Conservation (phyloP, 2,329 filamentous ascomycete genomes). For the Colletotrichum paranaense region DNA sequence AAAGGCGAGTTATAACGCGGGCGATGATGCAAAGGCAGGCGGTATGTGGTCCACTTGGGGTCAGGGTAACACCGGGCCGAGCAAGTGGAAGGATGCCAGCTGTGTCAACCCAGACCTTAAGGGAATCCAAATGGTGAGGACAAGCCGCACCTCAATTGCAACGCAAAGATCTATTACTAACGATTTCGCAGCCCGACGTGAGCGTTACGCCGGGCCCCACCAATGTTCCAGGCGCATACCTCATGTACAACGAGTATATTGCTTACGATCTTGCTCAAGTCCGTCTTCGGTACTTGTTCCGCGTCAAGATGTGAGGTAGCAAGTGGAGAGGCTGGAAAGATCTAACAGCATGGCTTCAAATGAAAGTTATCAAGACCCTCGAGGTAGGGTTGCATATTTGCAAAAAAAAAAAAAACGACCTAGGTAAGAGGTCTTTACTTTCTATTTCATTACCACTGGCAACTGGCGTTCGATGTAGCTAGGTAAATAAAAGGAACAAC, state of each 20-base stretch:
- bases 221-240: conserved; percentile 53
- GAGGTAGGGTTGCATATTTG: not conserved
- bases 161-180: conserved; percentile 20
- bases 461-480: not conserved
- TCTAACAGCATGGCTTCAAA: not conserved
- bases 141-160: not conserved
- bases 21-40: conserved; percentile 67
- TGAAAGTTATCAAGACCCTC: not conserved
- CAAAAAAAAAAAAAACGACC: not conserved
- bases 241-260: conserved; percentile 81
- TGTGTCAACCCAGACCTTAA: conserved; percentile 72
- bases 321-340: not conserved
- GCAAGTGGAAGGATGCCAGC: conserved; percentile 79
- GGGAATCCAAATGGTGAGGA: conserved; percentile 76
- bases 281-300: conserved; percentile 76
- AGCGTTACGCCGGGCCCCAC: conserved; percentile 59
- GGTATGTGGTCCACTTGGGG: conserved; percentile 78
- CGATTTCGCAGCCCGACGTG: conserved; percentile 59
- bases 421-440: not conserved
- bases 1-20: conserved; percentile 70
- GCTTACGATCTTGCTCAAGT: conserved; percentile 77
- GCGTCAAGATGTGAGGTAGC: conserved; percentile 61
- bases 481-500: not conserved
- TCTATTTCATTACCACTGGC: not conserved
- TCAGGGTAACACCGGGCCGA: conserved; percentile 72